These are phyloP conservation scores for Lyophyllum atratum DNA, from an alignment of 768 basidiomycete genomes.

Conservation along the genomic window DNA sequence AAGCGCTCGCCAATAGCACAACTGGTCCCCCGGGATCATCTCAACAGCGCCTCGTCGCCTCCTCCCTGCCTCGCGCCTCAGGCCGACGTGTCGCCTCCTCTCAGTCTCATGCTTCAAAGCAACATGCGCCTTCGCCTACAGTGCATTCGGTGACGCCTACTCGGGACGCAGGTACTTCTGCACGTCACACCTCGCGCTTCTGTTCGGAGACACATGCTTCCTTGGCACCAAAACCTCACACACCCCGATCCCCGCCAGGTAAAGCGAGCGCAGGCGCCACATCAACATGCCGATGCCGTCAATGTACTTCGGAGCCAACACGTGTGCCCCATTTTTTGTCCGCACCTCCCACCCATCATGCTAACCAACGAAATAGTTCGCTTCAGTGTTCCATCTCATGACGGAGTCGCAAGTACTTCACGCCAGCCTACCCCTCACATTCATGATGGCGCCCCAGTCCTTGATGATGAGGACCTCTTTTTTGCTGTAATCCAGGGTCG, in stretches of 20 bases:
- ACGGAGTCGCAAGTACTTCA: not conserved
- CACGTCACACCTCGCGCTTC: too few species aligned
- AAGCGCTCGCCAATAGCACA: not conserved
- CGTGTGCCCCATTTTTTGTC: too few species aligned
- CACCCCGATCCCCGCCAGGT: too few species aligned
- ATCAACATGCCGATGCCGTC: too few species aligned
- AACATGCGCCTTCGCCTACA: not conserved
- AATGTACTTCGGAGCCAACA: too few species aligned
- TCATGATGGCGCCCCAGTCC: not conserved
- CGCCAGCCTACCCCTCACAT: not conserved
- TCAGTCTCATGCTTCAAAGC: not conserved
- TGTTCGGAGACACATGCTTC: too few species aligned
- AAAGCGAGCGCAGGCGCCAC: too few species aligned
- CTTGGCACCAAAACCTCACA: too few species aligned
- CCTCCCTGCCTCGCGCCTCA: not conserved
- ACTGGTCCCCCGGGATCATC: not conserved
- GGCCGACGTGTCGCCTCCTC: not conserved
- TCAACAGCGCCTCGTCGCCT: not conserved
- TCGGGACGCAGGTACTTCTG: too few species aligned
- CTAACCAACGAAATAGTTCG: not conserved
- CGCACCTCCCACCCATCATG: too few species aligned
- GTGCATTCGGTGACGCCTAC: too few species aligned
- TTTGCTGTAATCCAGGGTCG: slow-evolving; percentile 1
- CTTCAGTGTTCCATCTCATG: not conserved
- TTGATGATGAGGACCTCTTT: not conserved